These are phyloP conservation scores for Boletus coccyginus DNA, from an alignment of 768 basidiomycete species.

Conservation along the genomic window DNA sequence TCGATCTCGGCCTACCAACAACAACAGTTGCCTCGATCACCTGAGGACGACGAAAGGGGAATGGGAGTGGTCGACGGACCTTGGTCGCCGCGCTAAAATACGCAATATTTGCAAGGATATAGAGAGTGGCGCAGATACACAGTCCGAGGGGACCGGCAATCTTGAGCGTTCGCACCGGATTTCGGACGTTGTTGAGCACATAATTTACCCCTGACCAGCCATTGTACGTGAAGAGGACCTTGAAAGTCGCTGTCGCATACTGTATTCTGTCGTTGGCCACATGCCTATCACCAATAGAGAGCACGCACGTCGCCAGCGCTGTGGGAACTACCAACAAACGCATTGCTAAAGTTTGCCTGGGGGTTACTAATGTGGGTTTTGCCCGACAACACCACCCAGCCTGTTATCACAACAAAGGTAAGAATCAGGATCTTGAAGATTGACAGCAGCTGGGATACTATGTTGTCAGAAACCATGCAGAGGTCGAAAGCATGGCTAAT, in stretches of 20 bases:
- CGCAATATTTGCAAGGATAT: conserved; percentile 55
- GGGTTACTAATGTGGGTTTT: conserved; percentile 56
- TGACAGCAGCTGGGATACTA: conserved; percentile 35
- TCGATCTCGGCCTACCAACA: conserved; percentile 40
- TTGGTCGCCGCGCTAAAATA: conserved; percentile 44
- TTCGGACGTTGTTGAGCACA: conserved; percentile 43
- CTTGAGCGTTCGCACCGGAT: conserved; percentile 58
- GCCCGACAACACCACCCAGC: conserved; percentile 60
- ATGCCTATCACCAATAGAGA: background rate
- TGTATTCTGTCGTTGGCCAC: conserved; percentile 15
- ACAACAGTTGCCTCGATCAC: background rate
- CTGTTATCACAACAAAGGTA: conserved; percentile 53
- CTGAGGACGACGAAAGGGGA: background rate
- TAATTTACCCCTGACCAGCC: conserved; percentile 61
- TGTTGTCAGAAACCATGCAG: conserved; percentile 9
- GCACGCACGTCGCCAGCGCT: conserved; percentile 45
- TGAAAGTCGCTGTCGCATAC: conserved; percentile 63
- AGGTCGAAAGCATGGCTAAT: background rate
- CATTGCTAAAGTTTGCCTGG: conserved; percentile 52
- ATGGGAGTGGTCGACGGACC: background rate
- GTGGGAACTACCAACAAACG: conserved; percentile 54
- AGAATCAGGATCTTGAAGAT: conserved; percentile 56
- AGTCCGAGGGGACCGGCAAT: conserved; percentile 59
- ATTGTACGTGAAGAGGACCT: conserved; percentile 46
- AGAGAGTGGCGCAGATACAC: conserved; percentile 49